Evolutionary conservation across 768 basidiomycete species (phyloP).

Genomic region (Kwoniella heveanensis): DNA sequence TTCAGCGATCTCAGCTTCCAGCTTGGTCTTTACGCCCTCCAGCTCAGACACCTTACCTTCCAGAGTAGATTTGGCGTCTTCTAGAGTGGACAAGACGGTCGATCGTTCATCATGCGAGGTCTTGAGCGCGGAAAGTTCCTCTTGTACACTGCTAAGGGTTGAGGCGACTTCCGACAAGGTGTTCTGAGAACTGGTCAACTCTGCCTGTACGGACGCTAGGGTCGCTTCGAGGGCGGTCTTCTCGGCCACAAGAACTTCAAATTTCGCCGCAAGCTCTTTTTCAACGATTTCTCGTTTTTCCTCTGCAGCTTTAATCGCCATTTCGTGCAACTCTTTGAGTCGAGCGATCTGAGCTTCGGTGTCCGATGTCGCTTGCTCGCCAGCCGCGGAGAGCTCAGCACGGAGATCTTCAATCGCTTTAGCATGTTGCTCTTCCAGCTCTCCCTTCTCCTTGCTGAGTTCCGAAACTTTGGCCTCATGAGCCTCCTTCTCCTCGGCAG

Average conservation of each 20-base stretch:
- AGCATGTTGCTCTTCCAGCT: constrained; percentile 31
- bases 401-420: constrained; percentile 15
- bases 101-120: constrained; percentile 5
- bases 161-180: constrained; percentile 5
- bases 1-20: constrained; percentile 25
- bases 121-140: constrained; percentile 8
- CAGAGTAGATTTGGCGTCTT: constrained; percentile 2
- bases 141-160: constrained; percentile 20
- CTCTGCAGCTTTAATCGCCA: constrained; percentile 20
- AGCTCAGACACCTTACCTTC: constrained; percentile 14
- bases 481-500: constrained; percentile 18
- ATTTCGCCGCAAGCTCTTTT: constrained; percentile 14
- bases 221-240: constrained; percentile 9
- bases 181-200: constrained; percentile 18
- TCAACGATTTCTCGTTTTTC: constrained; percentile 18
- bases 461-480: constrained; percentile 19
- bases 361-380: not conserved
- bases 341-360: constrained; percentile 18
- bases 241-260: constrained; percentile 14
- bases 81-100: not conserved
- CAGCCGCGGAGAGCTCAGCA: not conserved
- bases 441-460: constrained; percentile 21
- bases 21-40: constrained; percentile 10
- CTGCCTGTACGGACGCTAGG: not conserved
- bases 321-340: constrained; percentile 21